These are phyloP conservation scores for Trypanosoma cruzi DNA, from an alignment of 208 protist genomes.

Conservation along the genomic window DNA sequence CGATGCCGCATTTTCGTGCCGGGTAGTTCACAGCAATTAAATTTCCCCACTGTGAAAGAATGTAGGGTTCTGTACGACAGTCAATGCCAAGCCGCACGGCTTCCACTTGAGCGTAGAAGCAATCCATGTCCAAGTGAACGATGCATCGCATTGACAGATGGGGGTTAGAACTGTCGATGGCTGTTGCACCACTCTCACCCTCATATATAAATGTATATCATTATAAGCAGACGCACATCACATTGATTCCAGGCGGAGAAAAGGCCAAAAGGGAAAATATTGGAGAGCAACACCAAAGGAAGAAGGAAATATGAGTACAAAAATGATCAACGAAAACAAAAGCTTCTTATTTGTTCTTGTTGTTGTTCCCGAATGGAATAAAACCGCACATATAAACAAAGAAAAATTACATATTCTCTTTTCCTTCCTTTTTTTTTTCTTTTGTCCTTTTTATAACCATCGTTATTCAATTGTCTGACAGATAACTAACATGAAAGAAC, in stretches of 20 bases:
- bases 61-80: constrained; percentile 66
- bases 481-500: too few species aligned
- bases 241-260: background rate
- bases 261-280: background rate
- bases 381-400: too few species aligned
- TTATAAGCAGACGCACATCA: background rate
- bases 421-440: constrained; percentile 9
- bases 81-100: constrained; percentile 77
- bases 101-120: constrained; percentile 94
- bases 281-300: background rate
- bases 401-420: constrained; percentile 3
- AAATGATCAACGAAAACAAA: constrained; percentile 10
- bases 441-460: constrained; percentile 11
- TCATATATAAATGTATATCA: background rate
- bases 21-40: constrained; percentile 92
- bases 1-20: constrained; percentile 66
- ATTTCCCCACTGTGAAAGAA: constrained; percentile 75
- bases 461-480: background rate
- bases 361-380: too few species aligned
- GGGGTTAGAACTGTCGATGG: background rate
- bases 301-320: constrained; percentile 19
- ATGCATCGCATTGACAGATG: constrained; percentile 57
- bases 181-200: constrained; percentile 1
- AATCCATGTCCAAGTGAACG: constrained; percentile 92
- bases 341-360: background rate